Evolutionary conservation across 495 filamentous ascomycete genomes (phyloP).

Genomic region (Bacidia rubella): DNA sequence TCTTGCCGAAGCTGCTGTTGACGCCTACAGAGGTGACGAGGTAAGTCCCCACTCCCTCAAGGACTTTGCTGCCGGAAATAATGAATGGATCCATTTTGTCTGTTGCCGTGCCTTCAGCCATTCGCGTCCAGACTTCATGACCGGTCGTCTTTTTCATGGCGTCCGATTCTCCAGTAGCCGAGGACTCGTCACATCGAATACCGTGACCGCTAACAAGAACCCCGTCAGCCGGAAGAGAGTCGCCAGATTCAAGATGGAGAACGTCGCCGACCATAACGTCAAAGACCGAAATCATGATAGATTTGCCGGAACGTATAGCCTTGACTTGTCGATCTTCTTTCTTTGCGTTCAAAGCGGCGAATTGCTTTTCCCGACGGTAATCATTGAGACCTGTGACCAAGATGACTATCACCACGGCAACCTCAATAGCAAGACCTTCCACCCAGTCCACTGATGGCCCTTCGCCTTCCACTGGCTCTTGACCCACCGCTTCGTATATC

Average conservation of each 20-base stretch:
- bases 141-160: slow-evolving; percentile 49
- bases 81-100: slow-evolving; percentile 53
- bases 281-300: slow-evolving; percentile 54
- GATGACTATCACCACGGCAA: slow-evolving; percentile 64
- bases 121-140: slow-evolving; percentile 43
- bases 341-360: slow-evolving; percentile 60
- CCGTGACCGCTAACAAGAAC: slow-evolving; percentile 49
- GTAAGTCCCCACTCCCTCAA: slow-evolving; percentile 52
- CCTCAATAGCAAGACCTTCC: slow-evolving; percentile 66
- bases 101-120: slow-evolving; percentile 38
- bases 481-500: slow-evolving; percentile 46
- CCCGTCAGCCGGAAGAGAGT: slow-evolving; percentile 52
- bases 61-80: slow-evolving; percentile 49
- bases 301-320: slow-evolving; percentile 62
- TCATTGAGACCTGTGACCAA: slow-evolving; percentile 63
- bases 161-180: slow-evolving; percentile 56
- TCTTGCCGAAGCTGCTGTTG: slow-evolving; percentile 51
- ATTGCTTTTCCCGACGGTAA: slow-evolving; percentile 68
- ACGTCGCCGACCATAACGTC: slow-evolving; percentile 63
- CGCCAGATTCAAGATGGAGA: slow-evolving; percentile 59
- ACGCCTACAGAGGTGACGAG: slow-evolving; percentile 50
- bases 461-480: slow-evolving; percentile 16
- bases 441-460: slow-evolving; percentile 56
- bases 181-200: slow-evolving; percentile 56
- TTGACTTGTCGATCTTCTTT: slow-evolving; percentile 73